Base-by-base conservation (phyloP, 2,329 filamentous ascomycete species). In the Coleophoma eucalyptorum region DNA sequence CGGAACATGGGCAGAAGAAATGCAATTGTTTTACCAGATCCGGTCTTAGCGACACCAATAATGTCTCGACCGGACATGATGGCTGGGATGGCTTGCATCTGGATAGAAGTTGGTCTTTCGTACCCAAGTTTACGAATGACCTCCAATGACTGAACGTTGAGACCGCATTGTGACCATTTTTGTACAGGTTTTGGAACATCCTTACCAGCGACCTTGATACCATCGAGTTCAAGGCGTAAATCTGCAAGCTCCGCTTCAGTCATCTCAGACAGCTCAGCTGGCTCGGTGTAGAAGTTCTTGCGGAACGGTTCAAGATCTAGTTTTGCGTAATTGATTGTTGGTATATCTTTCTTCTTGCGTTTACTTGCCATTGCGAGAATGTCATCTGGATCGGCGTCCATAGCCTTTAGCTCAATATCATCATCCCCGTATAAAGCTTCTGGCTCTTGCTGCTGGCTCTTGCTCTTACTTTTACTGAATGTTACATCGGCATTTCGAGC, bases 41-140 rank as follows among this genome's bases (percentile, higher is more conserved):
- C 94, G 21, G 94, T 99, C 74, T 97, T 97, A 16, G 94, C 94
- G 48, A 99, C 91, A 58, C 92, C 94, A 56, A 99, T 90, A 35
- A 97, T 89, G 73, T 99, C 94, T 59, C 91, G 84, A 10, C 94
- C 94, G 26, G 92, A 96, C 89, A 97, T 97, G 62, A 97, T 89
- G 10, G 91, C 86, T 2, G 94, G 94, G 53, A 97, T 84, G 2
- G 94, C 94, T 69, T 99, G 94, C 69, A 92, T 86, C 69, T 99
- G 94, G 61, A 99, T 97, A 0, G 93, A 83, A 0, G 94, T 97
- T 1, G 94, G 92, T 64, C 85, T 88, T 50, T 95, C 88, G 66
- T 91, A 99, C 6, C 89, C 88, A 35, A 97, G 73, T 48, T 80
- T 81, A 37, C 86, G 82, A 55, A 99, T 86, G 35, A 96, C 87